These are phyloP conservation scores for Oryza officinalis DNA, from an alignment of 176 grass and related monocot species.

Conservation along the genomic window DNA sequence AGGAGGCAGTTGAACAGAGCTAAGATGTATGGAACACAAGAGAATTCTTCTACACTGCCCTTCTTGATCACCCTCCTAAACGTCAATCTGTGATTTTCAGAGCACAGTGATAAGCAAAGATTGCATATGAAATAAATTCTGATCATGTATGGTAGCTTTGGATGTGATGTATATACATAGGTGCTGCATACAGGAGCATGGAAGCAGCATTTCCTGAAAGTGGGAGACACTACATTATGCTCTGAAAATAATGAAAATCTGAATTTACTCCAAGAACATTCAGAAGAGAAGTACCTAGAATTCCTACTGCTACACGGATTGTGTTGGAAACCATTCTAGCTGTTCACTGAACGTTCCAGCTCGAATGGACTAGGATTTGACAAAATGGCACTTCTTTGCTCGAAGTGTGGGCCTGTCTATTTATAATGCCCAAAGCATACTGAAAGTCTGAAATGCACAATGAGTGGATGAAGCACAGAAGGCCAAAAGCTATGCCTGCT, in stretches of 20 bases:
- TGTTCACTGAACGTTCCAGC: neutral
- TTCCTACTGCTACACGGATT: constrained; percentile 45
- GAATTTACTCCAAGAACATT: neutral
- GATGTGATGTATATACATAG: constrained; percentile 41
- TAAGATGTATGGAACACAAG: constrained; percentile 61
- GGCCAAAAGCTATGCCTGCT: neutral
- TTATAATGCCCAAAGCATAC: constrained; percentile 19
- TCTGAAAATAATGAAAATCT: constrained; percentile 5
- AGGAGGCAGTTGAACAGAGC: constrained; percentile 67
- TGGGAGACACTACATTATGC: neutral
- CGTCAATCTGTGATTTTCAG: constrained; percentile 47
- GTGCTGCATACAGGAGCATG: constrained; percentile 63
- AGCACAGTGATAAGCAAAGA: neutral
- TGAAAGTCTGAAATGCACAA: neutral
- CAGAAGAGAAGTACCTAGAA: constrained; percentile 44
- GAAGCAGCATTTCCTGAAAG: constrained; percentile 70
- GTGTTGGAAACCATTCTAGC: constrained; percentile 36
- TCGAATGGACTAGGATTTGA: neutral
- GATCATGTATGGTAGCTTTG: neutral
- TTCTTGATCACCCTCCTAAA: constrained; percentile 64
- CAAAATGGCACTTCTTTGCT: neutral
- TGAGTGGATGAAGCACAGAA: constrained; percentile 10
- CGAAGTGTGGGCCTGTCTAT: constrained; percentile 6
- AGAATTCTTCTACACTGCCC: constrained; percentile 57
- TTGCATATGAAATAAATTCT: neutral